phyloP scores from a whole-genome alignment of 768 basidiomycete genomes.

The Auricularia sp. region DNA sequence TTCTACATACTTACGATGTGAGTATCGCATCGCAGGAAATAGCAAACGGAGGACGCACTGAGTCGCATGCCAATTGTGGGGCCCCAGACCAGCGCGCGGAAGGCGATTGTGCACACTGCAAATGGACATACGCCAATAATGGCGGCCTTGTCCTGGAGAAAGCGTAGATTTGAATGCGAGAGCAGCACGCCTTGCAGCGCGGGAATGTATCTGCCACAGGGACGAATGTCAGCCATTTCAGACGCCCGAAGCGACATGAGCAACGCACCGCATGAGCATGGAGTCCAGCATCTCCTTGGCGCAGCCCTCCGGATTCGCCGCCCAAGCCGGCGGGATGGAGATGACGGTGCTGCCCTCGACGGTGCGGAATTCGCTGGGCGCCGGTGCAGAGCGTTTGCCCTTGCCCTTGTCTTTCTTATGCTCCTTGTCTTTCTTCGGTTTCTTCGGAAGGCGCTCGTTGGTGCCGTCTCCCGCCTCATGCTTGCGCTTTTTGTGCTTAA shows the following conservation, averaged over 20 bases:
- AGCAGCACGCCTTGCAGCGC: conserved; percentile 81
- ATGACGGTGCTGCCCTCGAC: conserved; percentile 58
- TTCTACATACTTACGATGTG: conserved; percentile 29
- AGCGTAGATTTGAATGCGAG: conserved; percentile 68
- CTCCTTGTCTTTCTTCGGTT: conserved; percentile 23
- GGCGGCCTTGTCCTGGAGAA: conserved; percentile 50
- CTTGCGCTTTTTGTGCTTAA: conserved; percentile 40
- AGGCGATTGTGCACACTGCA: conserved; percentile 59
- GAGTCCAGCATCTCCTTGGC: conserved; percentile 87
- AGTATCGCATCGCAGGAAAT: neutral
- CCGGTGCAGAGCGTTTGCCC: conserved; percentile 15
- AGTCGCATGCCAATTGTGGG: conserved; percentile 74
- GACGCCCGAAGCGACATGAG: neutral
- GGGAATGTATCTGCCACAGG: conserved; percentile 63
- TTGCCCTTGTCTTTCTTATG: conserved; percentile 31
- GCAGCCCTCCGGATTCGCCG: conserved; percentile 58
- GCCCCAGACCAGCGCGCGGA: conserved; percentile 84
- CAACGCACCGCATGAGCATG: conserved; percentile 81
- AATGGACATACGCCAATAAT: conserved; percentile 82
- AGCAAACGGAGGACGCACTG: conserved; percentile 33
- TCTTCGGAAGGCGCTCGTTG: conserved; percentile 16
- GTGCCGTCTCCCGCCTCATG: conserved; percentile 24
- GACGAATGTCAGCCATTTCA: neutral
- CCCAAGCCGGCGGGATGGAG: conserved; percentile 74
- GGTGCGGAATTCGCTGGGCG: conserved; percentile 43